Percentiles rank a stretch among this genome's conserved stretches.
Conservation (phyloP, 2,329 filamentous ascomycete species). For the Neonectria magnoliae region DNA sequence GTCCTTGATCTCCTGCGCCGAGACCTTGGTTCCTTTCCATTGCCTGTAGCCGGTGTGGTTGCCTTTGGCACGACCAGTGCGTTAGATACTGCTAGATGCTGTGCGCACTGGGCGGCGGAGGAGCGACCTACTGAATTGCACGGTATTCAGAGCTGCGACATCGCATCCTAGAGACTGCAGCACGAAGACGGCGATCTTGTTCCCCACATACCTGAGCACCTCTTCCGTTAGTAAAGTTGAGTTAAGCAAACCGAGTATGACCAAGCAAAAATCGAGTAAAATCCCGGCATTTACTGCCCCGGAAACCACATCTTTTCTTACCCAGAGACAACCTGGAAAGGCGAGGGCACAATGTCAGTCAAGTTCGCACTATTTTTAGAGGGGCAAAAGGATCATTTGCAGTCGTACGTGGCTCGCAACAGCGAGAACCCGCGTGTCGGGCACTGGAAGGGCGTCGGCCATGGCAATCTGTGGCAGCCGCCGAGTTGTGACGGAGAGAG, state of each 20-base stretch:
- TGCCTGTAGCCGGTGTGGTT: constrained; percentile 95
- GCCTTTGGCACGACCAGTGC: constrained; percentile 61
- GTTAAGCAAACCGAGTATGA: not conserved
- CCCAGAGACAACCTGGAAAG: constrained; percentile 43
- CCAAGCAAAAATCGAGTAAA: not conserved
- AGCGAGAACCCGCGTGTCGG: constrained; percentile 78
- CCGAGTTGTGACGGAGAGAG: not conserved
- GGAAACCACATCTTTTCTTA: constrained; percentile 27
- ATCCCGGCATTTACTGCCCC: not conserved
- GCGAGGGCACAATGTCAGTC: constrained; percentile 22
- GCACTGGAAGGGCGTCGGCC: constrained; percentile 48
- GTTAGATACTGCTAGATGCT: constrained; percentile 9
- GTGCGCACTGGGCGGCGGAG: not conserved
- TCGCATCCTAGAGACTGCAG: constrained; percentile 95
- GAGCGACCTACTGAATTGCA: constrained; percentile 85
- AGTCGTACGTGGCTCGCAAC: constrained; percentile 90
- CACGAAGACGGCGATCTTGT: constrained; percentile 95
- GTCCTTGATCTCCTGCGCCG: constrained; percentile 83
- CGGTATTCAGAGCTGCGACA: constrained; percentile 92
- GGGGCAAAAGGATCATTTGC: not conserved
- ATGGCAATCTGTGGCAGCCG: constrained; percentile 26
- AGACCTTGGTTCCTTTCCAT: constrained; percentile 84
- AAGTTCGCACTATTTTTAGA: not conserved
- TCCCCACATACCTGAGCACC: constrained; percentile 86
- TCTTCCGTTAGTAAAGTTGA: constrained; percentile 8